These are phyloP conservation scores for Pelargonium citronellum DNA, from an alignment of 441 rosid genomes.

Conservation along the genomic window DNA sequence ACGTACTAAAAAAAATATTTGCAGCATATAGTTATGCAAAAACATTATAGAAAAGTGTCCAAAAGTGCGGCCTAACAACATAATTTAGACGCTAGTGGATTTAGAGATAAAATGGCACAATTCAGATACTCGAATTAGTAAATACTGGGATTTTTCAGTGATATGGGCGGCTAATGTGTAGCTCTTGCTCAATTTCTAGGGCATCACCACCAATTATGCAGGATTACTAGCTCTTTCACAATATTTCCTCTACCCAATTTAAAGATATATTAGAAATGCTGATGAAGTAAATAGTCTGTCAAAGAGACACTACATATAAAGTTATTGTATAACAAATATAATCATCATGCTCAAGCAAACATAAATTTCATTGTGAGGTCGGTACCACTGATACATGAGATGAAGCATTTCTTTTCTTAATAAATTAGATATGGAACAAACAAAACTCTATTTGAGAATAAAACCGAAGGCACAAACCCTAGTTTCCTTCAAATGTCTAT, in stretches of 20 bases:
- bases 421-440: too few relatives aligned
- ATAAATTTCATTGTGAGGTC: too few relatives aligned
- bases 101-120: background rate
- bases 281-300: background rate
- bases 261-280: background rate
- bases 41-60: background rate
- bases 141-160: background rate
- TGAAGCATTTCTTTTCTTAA: too few relatives aligned
- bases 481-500: background rate
- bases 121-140: background rate
- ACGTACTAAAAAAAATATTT: background rate
- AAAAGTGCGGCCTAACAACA: background rate
- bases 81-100: background rate
- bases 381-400: too few relatives aligned
- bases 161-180: background rate
- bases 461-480: background rate
- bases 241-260: slow-evolving; percentile 3
- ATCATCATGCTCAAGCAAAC: background rate
- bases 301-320: background rate
- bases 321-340: background rate
- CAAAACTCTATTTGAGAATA: background rate
- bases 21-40: background rate
- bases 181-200: background rate
- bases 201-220: background rate
- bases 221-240: background rate